phyloP scores from a whole-genome alignment of 2,329 filamentous ascomycete genomes.

The Cryphonectria carpinicola region DNA sequence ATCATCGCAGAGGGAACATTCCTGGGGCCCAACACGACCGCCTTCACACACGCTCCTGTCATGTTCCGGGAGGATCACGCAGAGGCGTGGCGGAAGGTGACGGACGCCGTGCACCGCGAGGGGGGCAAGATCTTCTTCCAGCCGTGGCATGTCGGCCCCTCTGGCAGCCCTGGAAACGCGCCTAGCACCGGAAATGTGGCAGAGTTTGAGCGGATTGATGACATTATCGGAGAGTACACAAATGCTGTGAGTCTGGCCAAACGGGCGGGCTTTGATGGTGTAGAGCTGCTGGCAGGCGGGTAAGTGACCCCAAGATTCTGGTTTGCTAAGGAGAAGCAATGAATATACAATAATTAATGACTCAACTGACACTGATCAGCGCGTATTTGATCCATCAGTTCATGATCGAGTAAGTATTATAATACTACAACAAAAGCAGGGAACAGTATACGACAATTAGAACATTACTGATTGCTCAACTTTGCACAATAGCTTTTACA shows the following conservation, averaged over 20 bases:
- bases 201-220: slow-evolving; percentile 7
- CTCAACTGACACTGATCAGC: background rate
- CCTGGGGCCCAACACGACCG: slow-evolving; percentile 7
- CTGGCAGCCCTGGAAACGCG: slow-evolving; percentile 6
- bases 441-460: background rate
- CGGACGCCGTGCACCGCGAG: slow-evolving; percentile 57
- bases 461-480: background rate
- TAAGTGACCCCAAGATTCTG: background rate
- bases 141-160: slow-evolving; percentile 48
- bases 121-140: slow-evolving; percentile 57
- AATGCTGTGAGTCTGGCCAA: slow-evolving; percentile 29
- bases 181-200: slow-evolving; percentile 21
- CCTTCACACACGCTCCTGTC: slow-evolving; percentile 15
- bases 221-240: slow-evolving; percentile 30
- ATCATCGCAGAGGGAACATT: slow-evolving; percentile 24
- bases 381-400: slow-evolving; percentile 24
- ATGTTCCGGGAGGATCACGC: slow-evolving; percentile 23
- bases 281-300: slow-evolving; percentile 38
- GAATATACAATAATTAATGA: background rate
- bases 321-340: background rate
- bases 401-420: slow-evolving; percentile 17
- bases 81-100: slow-evolving; percentile 54
- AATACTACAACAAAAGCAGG: too few relatives aligned
- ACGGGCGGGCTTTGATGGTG: slow-evolving; percentile 53
- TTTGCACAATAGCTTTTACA: slow-evolving; percentile 39